Percentiles rank a stretch among this genome's conserved stretches.
phyloP scores from a whole-genome alignment of 345 rosid genomes.

The Sisymbrium irio region DNA sequence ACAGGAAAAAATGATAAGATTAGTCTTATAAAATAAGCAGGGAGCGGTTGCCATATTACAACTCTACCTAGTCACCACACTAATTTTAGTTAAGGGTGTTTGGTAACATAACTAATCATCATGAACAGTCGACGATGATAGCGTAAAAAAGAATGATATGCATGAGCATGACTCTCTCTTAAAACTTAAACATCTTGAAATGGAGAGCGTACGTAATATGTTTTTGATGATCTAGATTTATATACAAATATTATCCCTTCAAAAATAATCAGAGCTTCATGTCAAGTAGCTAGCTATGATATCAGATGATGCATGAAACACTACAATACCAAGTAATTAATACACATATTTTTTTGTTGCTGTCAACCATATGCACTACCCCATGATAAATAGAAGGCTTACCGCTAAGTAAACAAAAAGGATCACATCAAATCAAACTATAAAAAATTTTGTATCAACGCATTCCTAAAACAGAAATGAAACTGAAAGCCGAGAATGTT shows the following conservation, averaged over 20 bases:
- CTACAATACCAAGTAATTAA: neutral
- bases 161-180: neutral
- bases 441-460: no score
- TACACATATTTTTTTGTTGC: neutral
- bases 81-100: neutral
- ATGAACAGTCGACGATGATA: constrained; percentile 2
- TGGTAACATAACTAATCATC: constrained; percentile 9
- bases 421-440: no score
- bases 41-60: constrained; percentile 13
- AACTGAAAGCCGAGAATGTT: neutral
- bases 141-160: constrained; percentile 11
- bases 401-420: no score
- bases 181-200: constrained; percentile 3
- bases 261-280: neutral
- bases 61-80: constrained; percentile 21
- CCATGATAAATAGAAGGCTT: neutral
- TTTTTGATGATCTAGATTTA: neutral
- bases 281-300: neutral
- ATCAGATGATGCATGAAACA: neutral
- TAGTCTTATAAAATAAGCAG: constrained; percentile 3
- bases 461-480: no score
- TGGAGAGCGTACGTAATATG: neutral
- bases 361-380: neutral
- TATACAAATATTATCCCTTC: neutral
- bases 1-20: neutral